Base-by-base conservation (phyloP, 2,329 filamentous ascomycete genomes). In the Colletotrichum aenigma region DNA sequence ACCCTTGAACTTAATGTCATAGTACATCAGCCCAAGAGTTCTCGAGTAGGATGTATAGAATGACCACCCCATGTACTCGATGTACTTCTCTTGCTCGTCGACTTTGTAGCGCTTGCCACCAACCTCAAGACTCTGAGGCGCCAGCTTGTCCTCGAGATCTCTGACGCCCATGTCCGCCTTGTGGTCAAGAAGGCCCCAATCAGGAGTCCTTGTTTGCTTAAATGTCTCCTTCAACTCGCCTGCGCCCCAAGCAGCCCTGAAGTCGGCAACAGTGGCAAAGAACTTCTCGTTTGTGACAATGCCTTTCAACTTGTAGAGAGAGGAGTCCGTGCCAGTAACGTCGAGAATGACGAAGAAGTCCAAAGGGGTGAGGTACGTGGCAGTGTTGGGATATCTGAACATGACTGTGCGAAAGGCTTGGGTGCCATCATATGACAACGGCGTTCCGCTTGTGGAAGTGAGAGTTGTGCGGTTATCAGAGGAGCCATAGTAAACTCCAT, bases 1-100 rank as follows among this genome's bases (percentile, higher is more conserved):
- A 15, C 86, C 87, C 77, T 88, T 87, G 81, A 88, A 90, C 26
- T 84, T 84, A 76, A 90, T 87, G 77, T 90, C 88, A 78, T 85
- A 88, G 15, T 90, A 81, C 76, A 83, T 85, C 12, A 90, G 77
- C 2, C 88, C 89, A 2, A 87, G 84, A 4, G 85, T 82, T 55
- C 85, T 85, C 7, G 84, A 84, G 76, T 85, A 86, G 13, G 85
- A 81, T 26, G 89, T 81, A 80, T 89, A 91, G 80, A 91, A 90
- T 5, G 85, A 84, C 82, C 88, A 91, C 21, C 87, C 88, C 81
- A 90, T 87, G 84, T 87, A 91, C 74, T 87, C 86, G 43, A 91
- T 84, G 76, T 87, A 90, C 66, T 85, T 83, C 73, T 88, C 80
- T 43, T 86, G 80, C 32, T 77, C 71, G 76, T 90, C 89, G 16